These are phyloP conservation scores for Phoma herbarum DNA, from an alignment of 2,329 filamentous ascomycete species.

Conservation along the genomic window DNA sequence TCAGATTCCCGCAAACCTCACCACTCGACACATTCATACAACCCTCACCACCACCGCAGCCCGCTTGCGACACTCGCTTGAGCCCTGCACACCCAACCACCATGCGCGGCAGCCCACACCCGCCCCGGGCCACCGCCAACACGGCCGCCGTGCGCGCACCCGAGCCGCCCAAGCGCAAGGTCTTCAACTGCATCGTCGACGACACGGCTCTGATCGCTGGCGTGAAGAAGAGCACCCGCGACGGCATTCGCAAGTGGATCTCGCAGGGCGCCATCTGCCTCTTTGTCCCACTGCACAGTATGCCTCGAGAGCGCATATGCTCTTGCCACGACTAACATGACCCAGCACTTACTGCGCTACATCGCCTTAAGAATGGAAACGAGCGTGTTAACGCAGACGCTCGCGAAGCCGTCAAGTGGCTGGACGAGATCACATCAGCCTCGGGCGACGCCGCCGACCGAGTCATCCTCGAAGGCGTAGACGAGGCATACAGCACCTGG, in stretches of 20 bases:
- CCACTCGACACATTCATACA: conserved; percentile 1
- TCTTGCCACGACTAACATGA: conserved; percentile 29
- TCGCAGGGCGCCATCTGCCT: conserved; percentile 59
- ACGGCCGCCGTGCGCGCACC: conserved; percentile 35
- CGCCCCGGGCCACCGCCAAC: conserved; percentile 41
- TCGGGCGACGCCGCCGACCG: conserved; percentile 43
- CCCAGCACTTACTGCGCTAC: conserved; percentile 57
- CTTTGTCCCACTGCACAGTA: conserved; percentile 62
- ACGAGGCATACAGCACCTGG: conserved; percentile 59
- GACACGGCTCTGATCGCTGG: conserved; percentile 61
- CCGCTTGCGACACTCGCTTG: conserved; percentile 10
- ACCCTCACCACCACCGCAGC: conserved; percentile 16
- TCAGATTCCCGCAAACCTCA: conserved; percentile 10
- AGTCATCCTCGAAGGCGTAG: conserved; percentile 59
- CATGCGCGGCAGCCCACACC: conserved; percentile 47
- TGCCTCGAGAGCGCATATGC: conserved; percentile 29
- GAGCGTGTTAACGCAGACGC: conserved; percentile 57
- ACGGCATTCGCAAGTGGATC: conserved; percentile 62
- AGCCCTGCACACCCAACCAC: conserved; percentile 17
- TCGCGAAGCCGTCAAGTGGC: conserved; percentile 60
- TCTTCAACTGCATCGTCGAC: conserved; percentile 64
- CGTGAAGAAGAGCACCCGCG: conserved; percentile 61
- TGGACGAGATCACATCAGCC: conserved; percentile 61
- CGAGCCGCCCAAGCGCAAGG: conserved; percentile 53
- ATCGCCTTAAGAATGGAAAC: conserved; percentile 54